Base-by-base conservation (phyloP, 2,329 filamentous ascomycete genomes). In the Fusarium compactum region DNA sequence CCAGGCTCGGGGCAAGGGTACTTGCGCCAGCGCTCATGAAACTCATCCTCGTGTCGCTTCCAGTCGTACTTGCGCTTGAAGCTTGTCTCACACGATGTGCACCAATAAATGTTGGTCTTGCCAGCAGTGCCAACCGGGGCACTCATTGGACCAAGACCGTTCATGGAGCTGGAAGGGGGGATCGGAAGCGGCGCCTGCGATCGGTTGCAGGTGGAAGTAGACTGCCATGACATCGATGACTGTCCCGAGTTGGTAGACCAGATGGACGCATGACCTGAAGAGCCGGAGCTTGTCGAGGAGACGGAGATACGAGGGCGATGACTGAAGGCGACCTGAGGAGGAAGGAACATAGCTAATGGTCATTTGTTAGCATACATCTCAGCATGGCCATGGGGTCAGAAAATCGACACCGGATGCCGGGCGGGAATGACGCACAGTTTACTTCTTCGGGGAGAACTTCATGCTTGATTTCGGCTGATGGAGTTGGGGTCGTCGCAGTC, bases 21-120 rank as follows among this genome's bases (percentile, higher is more conserved):
- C 75, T 90, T 90, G 68, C 89, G 87, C 82, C 88, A 88, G 58
- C 89, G 87, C 81, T 91, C 89, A 78, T 91, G 89, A 74, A 91
- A 90, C 78, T 90, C 89, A 72, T 91, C 89, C 76, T 91, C 89
- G 78, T 92, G 90, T 32, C 88, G 85, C 78, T 90, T 90, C 90
- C 87, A 92, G 77, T 91, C 89, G 68, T 90, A 89, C 76, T 91
- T 91, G 69, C 88, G 85, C 80, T 89, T 89, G 75, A 91, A 89
- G 47, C 87, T 89, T 51, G 89, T 90, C 76, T 91, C 88, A 78
- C 84, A 87, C 20, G 84, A 85, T 7, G 85, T 87, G 74, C 85
- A 87, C 85, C 85, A 87, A 77, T 87, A 87, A 29, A 85, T 83
- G 67, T 86, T 85, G 48, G 81, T 80, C 72, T 80, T 80, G 58